These are phyloP conservation scores for Pythium chondricola DNA, from an alignment of 352 stramenopile species.

Conservation along the genomic window DNA sequence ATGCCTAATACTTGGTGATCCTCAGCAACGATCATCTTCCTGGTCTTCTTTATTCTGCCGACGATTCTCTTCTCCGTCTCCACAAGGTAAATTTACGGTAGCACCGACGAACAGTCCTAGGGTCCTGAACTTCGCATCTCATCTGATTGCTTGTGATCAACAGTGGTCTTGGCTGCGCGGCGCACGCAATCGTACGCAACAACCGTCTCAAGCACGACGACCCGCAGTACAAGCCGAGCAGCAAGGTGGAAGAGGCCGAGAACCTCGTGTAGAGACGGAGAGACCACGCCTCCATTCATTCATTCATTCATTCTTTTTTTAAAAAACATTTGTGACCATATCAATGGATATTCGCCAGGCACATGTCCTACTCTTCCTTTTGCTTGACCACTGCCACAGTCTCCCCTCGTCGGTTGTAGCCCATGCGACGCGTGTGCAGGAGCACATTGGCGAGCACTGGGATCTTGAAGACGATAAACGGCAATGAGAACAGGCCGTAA, in stretches of 20 bases:
- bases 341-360: too few relatives aligned
- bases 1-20: background rate
- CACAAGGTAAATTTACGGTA: constrained; percentile 36
- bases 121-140: background rate
- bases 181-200: constrained; percentile 55
- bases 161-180: constrained; percentile 37
- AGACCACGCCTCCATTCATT: too few relatives aligned
- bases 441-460: constrained; percentile 75
- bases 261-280: constrained; percentile 29
- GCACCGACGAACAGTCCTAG: background rate
- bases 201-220: constrained; percentile 68
- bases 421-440: constrained; percentile 80
- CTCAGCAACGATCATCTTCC: constrained; percentile 66
- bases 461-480: constrained; percentile 87
- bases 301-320: background rate
- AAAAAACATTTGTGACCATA: too few relatives aligned
- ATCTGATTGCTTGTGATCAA: background rate
- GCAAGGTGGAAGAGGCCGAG: constrained; percentile 23
- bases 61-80: constrained; percentile 64
- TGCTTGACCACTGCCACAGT: constrained; percentile 47
- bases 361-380: constrained; percentile 27
- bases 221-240: constrained; percentile 10
- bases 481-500: constrained; percentile 82
- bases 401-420: constrained; percentile 77
- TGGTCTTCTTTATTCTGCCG: constrained; percentile 69